Base-by-base conservation (phyloP, 2,329 filamentous ascomycete genomes). In the Talaromyces sp. region DNA sequence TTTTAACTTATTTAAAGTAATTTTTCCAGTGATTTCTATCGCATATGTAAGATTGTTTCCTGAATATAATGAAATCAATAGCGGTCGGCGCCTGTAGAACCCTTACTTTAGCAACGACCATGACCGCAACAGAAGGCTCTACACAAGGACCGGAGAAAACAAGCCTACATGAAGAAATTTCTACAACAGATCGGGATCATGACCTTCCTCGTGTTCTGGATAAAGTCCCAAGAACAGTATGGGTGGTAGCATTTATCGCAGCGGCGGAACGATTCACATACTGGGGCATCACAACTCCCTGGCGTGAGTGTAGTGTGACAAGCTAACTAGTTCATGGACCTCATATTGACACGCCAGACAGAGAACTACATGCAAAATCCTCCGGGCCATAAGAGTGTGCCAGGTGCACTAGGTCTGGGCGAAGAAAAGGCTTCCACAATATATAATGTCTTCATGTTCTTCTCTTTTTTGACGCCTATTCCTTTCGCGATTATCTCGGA, bases 401-500 rank as follows among this genome's bases (percentile, higher is more conserved):
- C 82, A 3, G 81, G 80, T 67, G 84, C 82, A 48, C 72, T 87
- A 11, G 81, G 81, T 2, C 71, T 83, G 65, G 83, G 83, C 7
- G 79, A 85, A 65, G 78, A 80, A 57, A 79, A 79, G 24, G 83
- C 83, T 4, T 83, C 83, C 3, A 80, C 77, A 26, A 75, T 86
- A 10, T 81, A 80, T 61, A 77, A 82, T 52, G 83, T 81, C 63
- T 85, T 86, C 67, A 81, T 81, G 65, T 81, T 83, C 66, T 81
- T 80, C 64, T 73, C 74, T 17, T 82, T 79, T 61, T 63, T 75
- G 1, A 67, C 69, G 2, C 74, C 76, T 0, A 60, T 76, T 4
- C 48, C 69, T 4, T 70, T 74, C 38, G 74, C 75, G 4, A 63
- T 75, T 43, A 1, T 79, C 7, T 71, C 74, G 6, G 77, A 78